Conservation (phyloP, 176 grass and related monocot species). For the Zoysia pacifica region DNA sequence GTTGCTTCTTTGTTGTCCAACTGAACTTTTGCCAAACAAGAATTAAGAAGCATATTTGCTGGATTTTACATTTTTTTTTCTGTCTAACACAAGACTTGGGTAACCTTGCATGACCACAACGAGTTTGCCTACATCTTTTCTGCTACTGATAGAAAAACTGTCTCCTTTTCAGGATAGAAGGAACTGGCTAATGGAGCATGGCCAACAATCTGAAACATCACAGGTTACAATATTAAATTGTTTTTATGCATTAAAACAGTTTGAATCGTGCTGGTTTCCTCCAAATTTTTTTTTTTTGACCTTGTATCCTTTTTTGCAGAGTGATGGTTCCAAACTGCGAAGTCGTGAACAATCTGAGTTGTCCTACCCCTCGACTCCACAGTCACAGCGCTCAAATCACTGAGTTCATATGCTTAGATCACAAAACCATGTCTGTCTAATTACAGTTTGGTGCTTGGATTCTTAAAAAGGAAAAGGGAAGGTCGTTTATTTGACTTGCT, state of each 20-base stretch:
- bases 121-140: constrained; percentile 4
- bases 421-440: background rate
- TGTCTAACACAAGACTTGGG: constrained; percentile 7
- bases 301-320: constrained; percentile 44
- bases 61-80: constrained; percentile 1
- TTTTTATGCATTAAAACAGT: constrained; percentile 20
- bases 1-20: background rate
- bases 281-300: background rate
- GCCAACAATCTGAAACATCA: constrained; percentile 51
- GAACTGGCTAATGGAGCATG: constrained; percentile 43
- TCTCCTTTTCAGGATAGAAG: constrained; percentile 37
- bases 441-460: constrained; percentile 7
- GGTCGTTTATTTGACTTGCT: constrained; percentile 1
- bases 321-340: constrained; percentile 49
- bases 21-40: background rate
- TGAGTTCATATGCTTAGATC: constrained; percentile 24
- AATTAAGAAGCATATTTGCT: background rate
- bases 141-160: constrained; percentile 27
- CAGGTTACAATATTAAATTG: constrained; percentile 37
- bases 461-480: background rate
- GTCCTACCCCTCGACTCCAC: constrained; percentile 58
- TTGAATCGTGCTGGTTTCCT: constrained; percentile 5
- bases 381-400: constrained; percentile 43
- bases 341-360: constrained; percentile 52
- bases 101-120: background rate